Evolutionary conservation across 495 filamentous ascomycete genomes (phyloP).

Genomic region (Trichoderma virens): DNA sequence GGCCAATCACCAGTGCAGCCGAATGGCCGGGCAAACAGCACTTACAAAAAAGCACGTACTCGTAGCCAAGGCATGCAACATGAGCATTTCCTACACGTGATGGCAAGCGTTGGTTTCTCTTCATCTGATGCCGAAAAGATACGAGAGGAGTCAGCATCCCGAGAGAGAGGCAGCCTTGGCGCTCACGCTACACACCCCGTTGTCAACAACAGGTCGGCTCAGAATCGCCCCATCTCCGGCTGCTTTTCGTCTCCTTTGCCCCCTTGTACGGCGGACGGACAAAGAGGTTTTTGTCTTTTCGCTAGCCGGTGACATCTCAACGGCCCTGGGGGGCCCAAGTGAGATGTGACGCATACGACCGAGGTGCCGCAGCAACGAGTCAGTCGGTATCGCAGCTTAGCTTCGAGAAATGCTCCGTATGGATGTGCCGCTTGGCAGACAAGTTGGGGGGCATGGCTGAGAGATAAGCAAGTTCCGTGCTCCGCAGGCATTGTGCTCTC

Average conservation of each 20-base stretch:
- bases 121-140: not conserved
- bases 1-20: not conserved
- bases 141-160: not conserved
- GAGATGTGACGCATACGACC: too few relatives aligned
- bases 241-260: not conserved
- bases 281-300: too few relatives aligned
- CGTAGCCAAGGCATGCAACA: slow-evolving; percentile 2
- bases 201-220: not conserved
- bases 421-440: too few relatives aligned
- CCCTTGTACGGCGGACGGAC: not conserved
- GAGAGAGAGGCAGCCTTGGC: not conserved
- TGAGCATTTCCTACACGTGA: not conserved
- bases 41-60: not conserved
- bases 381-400: too few relatives aligned
- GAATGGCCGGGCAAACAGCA: not conserved
- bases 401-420: too few relatives aligned
- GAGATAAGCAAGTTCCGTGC: too few relatives aligned
- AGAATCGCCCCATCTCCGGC: not conserved
- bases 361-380: too few relatives aligned
- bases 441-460: too few relatives aligned
- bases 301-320: too few relatives aligned
- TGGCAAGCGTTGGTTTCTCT: not conserved
- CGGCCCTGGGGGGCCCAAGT: too few relatives aligned
- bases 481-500: too few relatives aligned
- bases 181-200: not conserved